Evolutionary conservation across 73 alveolate species (phyloP), one percentile per base, ranked within the genome.

Genomic region (Tetrahymena elliotti): DNA sequence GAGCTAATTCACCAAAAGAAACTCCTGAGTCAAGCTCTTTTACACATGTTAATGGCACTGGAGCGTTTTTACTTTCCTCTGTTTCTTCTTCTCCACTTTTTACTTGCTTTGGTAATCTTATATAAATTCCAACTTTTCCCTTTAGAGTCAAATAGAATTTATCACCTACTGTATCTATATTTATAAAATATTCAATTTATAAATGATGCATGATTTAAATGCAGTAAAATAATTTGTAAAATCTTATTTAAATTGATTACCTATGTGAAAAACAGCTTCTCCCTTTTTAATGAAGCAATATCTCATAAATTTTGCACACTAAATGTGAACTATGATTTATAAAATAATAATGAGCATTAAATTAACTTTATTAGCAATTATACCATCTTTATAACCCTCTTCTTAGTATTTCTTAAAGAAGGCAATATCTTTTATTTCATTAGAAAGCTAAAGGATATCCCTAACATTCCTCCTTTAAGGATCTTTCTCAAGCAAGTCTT

Each of bases 1-100:
- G 94, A 20, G 96, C 96, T 53, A 84, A 84, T 52, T 94, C 96
- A 88, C 96, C 96, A 94, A 94, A 94, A 11, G 83, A 34, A 34
- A 52, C 3, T 11, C 96, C 96, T 52, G 95, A 35, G 3, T 47
- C 53, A 34, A 84, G 41, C 39, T 84, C 54, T 33, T 94, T 94
- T 5, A 94, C 95, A 39, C 68, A 94, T 35, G 93, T 88, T 27
- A 88, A 83, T 24, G 84, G 47, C 35, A 93, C 38, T 35, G 39
- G 38, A 38, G 40, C 93, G 18, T 94, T 34, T 47, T 84, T 41
- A 20, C 93, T 84, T 35, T 84, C 93, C 84, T 88, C 83, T 53
- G 84, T 34, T 2, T 84, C 95, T 33, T 68, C 95, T 41, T 88
- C 95, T 15, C 92, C 96, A 22, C 53, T 84, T 11, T 52, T 88